Percentiles rank a stretch among this genome's conserved stretches.
phyloP scores from a whole-genome alignment of 805 yeast species.

The Yamadazyma scolyti region DNA sequence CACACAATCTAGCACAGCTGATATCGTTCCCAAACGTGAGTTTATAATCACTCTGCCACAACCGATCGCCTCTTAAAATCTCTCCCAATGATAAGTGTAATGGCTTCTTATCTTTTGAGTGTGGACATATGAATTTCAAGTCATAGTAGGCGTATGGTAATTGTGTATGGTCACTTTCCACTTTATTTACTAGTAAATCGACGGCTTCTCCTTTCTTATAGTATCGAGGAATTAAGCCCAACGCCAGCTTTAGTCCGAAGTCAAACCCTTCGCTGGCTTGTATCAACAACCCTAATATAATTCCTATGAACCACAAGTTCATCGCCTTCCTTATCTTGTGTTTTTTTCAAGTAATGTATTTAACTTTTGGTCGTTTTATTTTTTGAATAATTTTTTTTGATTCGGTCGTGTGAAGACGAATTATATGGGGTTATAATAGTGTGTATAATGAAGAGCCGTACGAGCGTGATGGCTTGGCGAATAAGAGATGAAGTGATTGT shows the following conservation, averaged over 20 bases:
- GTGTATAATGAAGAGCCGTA: too few relatives aligned
- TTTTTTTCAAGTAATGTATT: too few relatives aligned
- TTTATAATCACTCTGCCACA: conserved; percentile 71
- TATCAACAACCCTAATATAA: too few relatives aligned
- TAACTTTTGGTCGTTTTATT: too few relatives aligned
- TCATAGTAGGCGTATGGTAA: conserved; percentile 75
- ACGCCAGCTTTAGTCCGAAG: conserved; percentile 2
- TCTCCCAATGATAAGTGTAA: conserved; percentile 71
- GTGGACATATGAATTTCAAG: conserved; percentile 78
- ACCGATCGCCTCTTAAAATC: conserved; percentile 75
- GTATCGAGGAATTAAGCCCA: conserved; percentile 13
- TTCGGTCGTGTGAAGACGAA: too few relatives aligned
- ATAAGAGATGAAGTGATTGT: too few relatives aligned
- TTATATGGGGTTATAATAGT: too few relatives aligned
- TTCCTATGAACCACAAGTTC: too few relatives aligned
- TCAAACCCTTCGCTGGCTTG: too few relatives aligned
- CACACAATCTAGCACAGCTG: conserved; percentile 67
- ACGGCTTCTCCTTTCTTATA: conserved; percentile 55
- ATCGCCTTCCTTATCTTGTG: too few relatives aligned
- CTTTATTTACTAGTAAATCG: conserved; percentile 69
- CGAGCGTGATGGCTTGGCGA: too few relatives aligned
- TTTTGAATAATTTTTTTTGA: too few relatives aligned
- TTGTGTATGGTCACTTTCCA: conserved; percentile 74
- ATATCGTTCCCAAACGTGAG: conserved; percentile 61
- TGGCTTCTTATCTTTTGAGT: conserved; percentile 49